Conservation (phyloP, 2,329 filamentous ascomycete genomes). For the Biscogniauxia mediterranea region DNA sequence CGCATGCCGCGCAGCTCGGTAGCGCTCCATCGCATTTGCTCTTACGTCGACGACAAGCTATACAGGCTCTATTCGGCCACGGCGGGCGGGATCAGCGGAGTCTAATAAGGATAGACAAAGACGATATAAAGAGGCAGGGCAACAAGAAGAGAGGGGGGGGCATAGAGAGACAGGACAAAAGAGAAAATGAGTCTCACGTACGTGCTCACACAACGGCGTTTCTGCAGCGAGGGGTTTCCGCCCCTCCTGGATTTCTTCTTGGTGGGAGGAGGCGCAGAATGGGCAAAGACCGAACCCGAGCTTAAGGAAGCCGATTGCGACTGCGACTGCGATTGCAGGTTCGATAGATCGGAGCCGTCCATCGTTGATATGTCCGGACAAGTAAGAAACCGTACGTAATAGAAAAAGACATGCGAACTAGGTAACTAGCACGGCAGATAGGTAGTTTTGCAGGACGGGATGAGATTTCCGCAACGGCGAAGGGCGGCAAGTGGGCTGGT, state of each 20-base stretch:
- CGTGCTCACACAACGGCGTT: slow-evolving; percentile 79
- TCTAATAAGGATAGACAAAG: too few species aligned
- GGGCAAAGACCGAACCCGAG: slow-evolving; percentile 15
- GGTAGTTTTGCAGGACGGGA: background rate
- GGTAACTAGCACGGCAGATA: background rate
- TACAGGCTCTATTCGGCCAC: slow-evolving; percentile 54
- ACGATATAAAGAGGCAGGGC: too few species aligned
- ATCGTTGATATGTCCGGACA: slow-evolving; percentile 13
- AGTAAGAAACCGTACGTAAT: slow-evolving; percentile 10
- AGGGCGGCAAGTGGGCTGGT: too few species aligned
- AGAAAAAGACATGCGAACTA: slow-evolving; percentile 1
- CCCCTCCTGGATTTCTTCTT: slow-evolving; percentile 53
- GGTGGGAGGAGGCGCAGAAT: slow-evolving; percentile 20
- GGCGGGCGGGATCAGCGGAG: background rate
- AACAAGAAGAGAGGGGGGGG: too few species aligned
- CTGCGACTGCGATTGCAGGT: slow-evolving; percentile 10
- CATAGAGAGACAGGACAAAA: background rate
- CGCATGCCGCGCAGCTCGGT: slow-evolving; percentile 92
- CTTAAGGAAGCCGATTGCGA: slow-evolving; percentile 10
- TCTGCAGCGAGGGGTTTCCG: slow-evolving; percentile 50
- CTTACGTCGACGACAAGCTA: slow-evolving; percentile 75
- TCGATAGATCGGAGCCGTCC: slow-evolving; percentile 24
- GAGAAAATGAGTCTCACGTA: slow-evolving; percentile 19
- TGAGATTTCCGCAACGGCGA: background rate
- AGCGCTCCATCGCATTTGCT: slow-evolving; percentile 90